Conservation (phyloP, 768 basidiomycete genomes). For the Termitomyces sp. region DNA sequence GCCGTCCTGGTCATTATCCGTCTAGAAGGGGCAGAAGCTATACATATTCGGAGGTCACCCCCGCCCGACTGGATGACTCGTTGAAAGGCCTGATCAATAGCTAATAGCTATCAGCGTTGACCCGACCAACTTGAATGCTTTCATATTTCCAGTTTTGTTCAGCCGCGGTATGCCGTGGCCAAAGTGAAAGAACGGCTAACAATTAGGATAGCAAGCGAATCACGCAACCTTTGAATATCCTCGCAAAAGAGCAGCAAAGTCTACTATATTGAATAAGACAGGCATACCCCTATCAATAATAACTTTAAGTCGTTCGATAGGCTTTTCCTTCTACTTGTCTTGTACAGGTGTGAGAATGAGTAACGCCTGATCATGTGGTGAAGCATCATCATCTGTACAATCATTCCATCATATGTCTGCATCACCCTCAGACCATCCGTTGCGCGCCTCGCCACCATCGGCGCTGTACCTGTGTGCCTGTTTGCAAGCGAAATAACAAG, state of each 20-base stretch:
- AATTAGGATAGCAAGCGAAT: no score
- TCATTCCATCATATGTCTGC: neutral
- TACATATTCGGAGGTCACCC: no score
- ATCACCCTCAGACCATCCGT: neutral
- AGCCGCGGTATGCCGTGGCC: slow-evolving; percentile 5
- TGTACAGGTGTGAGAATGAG: neutral
- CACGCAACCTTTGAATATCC: neutral
- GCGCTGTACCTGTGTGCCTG: slow-evolving; percentile 15
- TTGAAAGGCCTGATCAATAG: neutral
- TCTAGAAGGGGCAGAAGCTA: neutral
- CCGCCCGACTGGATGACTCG: neutral
- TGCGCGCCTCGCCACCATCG: slow-evolving; percentile 1
- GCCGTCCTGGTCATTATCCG: neutral
- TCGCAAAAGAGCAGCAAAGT: neutral
- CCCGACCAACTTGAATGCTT: neutral
- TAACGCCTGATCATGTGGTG: neutral
- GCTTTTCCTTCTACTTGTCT: neutral
- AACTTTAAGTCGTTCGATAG: neutral
- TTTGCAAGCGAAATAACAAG: slow-evolving; percentile 12
- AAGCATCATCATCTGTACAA: neutral
- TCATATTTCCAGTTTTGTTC: slow-evolving; percentile 4
- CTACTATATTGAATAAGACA: neutral
- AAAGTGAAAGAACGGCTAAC: neutral
- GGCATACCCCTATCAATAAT: neutral
- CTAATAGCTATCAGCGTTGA: neutral